Evolutionary conservation across 345 rosid genomes (phyloP), one percentile per base, ranked within the genome.

Genomic region (Eucalyptus regnans): DNA sequence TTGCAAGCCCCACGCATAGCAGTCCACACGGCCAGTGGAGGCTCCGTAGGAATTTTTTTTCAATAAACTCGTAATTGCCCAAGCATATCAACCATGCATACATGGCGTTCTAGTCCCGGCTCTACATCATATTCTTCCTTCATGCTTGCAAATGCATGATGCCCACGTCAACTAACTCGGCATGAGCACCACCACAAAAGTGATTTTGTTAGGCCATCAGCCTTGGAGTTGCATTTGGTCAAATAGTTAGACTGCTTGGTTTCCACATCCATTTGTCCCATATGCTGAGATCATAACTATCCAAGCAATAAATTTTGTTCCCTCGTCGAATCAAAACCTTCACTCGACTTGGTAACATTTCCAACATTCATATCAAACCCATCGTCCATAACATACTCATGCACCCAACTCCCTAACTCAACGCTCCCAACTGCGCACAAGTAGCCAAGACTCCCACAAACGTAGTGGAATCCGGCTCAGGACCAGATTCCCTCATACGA

Each of bases 1-100:
- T 97, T 97, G 90, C 99, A 97, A 81, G 99, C 97, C 89, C 99
- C 99, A 46, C 93, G 97, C 96, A 97, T 93, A 4, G 99, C 98
- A 31, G 97, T 96, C 99, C 96, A 96, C 68, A 96, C 93, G 52
- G 99, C 98, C 7, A 95, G 96, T 71, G 93, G 93, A 76, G 92
- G 91, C 76, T 91, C 91, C 43, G 81, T 64, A 71, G 93, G 94
- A 88, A 92, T 64, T 88, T 90, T 89, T 94, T 89, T 43, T 87
- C 91, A 90, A 96, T 91, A 83, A 94, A 96, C 17, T 81, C 86
- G 90, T 94, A 94, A 41, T 25, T 97, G 94, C 64, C 99, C 98
- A 50, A 97, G 95, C 98, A 96, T 91, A 92, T 96, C 98, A 50
- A 96, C 96, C 94, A 95, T 83, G 88, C 95, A 95, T 90, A 96